These are phyloP conservation scores for Pyrenula massariospora DNA, from an alignment of 495 filamentous ascomycete genomes.

Conservation along the genomic window DNA sequence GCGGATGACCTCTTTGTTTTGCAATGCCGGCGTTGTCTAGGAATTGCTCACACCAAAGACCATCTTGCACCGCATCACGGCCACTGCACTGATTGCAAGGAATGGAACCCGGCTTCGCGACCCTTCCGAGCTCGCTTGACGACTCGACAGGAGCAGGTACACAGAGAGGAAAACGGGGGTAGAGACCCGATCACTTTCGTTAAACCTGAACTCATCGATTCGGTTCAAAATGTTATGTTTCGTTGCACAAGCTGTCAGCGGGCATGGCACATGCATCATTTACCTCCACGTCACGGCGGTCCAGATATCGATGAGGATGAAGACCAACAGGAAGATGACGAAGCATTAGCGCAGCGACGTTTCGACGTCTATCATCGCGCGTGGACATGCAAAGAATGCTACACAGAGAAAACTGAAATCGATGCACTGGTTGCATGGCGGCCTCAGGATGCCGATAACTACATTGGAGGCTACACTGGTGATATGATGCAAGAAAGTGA, in stretches of 20 bases:
- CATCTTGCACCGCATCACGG: conserved; percentile 52
- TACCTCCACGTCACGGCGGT: conserved; percentile 31
- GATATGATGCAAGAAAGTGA: conserved; percentile 54
- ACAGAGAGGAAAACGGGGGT: conserved; percentile 63
- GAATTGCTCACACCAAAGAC: conserved; percentile 54
- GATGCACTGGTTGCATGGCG: conserved; percentile 78
- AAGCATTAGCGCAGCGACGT: conserved; percentile 31
- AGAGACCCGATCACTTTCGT: conserved; percentile 63
- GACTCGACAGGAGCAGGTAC: conserved; percentile 67
- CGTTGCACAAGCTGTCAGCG: conserved; percentile 67
- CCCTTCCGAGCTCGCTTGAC: conserved; percentile 62
- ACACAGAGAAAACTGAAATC: conserved; percentile 44
- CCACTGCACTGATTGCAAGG: conserved; percentile 56
- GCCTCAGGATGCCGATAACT: conserved; percentile 40
- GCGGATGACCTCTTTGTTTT: conserved; percentile 65
- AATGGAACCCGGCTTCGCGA: conserved; percentile 45
- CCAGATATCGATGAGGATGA: conserved; percentile 14
- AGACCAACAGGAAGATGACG: conserved; percentile 14
- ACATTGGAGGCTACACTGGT: conserved; percentile 29
- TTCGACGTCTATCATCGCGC: conserved; percentile 49
- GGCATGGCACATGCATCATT: conserved; percentile 73
- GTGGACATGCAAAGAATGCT: conserved; percentile 72
- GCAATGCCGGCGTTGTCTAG: conserved; percentile 81
- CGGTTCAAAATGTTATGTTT: conserved; percentile 64
- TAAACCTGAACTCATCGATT: conserved; percentile 54